A percentile compares a stretch with the other conserved stretches of the same genome.
phyloP scores from a whole-genome alignment of 257 asterid genomes.

The Gardenia jasminoides region DNA sequence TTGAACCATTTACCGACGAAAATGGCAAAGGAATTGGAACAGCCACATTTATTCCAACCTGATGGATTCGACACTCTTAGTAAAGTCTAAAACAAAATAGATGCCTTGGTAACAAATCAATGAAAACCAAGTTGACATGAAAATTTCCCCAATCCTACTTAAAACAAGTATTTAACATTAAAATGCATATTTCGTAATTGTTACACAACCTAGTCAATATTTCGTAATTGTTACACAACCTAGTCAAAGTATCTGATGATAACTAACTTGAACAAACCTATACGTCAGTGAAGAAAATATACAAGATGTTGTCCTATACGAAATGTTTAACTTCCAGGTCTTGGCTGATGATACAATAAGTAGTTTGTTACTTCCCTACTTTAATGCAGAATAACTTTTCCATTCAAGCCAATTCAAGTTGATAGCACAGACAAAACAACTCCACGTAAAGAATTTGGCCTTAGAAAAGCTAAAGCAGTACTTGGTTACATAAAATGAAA shows the following conservation, averaged over 20 bases:
- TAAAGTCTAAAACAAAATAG: background rate
- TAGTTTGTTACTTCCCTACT: background rate
- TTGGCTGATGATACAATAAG: background rate
- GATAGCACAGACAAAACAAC: background rate
- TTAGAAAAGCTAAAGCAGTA: background rate
- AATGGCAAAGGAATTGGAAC: conserved; percentile 36
- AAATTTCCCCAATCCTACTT: background rate
- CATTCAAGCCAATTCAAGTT: conserved; percentile 1
- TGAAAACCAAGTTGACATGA: background rate
- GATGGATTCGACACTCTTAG: conserved; percentile 10
- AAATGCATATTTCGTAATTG: background rate
- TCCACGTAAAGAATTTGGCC: background rate
- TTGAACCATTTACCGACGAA: conserved; percentile 30
- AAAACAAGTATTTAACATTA: background rate
- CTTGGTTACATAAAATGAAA: background rate
- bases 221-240: background rate
- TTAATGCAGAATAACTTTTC: background rate
- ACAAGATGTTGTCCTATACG: background rate
- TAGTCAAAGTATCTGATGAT: background rate
- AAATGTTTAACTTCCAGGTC: background rate
- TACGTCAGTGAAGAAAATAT: background rate
- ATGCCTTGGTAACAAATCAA: background rate
- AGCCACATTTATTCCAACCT: conserved; percentile 46
- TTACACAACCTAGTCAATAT: too few species aligned
- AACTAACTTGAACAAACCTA: background rate